These are phyloP conservation scores for Tulasnella sp. DNA, from an alignment of 768 basidiomycete genomes.

Conservation along the genomic window DNA sequence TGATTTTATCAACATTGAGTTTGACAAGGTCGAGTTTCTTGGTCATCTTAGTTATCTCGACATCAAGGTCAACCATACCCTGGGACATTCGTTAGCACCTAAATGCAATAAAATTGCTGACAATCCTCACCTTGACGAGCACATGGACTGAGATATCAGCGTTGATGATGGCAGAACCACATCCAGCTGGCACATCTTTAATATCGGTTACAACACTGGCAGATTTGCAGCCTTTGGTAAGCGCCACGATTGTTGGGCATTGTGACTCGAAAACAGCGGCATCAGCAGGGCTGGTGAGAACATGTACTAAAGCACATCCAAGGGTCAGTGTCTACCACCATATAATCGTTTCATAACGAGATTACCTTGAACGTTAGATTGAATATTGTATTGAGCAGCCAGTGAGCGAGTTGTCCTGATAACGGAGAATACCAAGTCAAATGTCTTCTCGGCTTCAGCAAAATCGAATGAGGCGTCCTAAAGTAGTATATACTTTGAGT, in stretches of 20 bases:
- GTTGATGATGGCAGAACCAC: conserved; percentile 70
- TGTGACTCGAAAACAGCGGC: conserved; percentile 60
- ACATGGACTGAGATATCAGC: conserved; percentile 64
- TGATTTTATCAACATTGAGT: conserved; percentile 60
- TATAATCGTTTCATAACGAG: background rate
- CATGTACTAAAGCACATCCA: conserved; percentile 29
- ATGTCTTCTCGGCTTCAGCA: conserved; percentile 63
- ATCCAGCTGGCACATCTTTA: conserved; percentile 71
- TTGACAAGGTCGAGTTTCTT: conserved; percentile 73
- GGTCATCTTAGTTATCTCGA: conserved; percentile 76
- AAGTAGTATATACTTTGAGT: too few species aligned
- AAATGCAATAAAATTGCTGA: background rate
- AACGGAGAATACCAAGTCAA: conserved; percentile 71
- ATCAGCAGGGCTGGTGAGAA: conserved; percentile 60
- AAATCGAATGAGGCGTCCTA: conserved; percentile 52
- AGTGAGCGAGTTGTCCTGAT: conserved; percentile 72
- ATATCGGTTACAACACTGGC: conserved; percentile 51
- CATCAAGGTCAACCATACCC: conserved; percentile 83
- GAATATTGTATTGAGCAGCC: conserved; percentile 80
- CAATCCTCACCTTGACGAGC: conserved; percentile 67
- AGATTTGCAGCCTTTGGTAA: conserved; percentile 81
- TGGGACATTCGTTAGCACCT: conserved; percentile 23
- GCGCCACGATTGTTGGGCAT: conserved; percentile 54
- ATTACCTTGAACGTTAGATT: conserved; percentile 69
- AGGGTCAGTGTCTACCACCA: background rate